Base-by-base conservation (phyloP, 2,329 filamentous ascomycete genomes). In the Xylaria arbuscula region DNA sequence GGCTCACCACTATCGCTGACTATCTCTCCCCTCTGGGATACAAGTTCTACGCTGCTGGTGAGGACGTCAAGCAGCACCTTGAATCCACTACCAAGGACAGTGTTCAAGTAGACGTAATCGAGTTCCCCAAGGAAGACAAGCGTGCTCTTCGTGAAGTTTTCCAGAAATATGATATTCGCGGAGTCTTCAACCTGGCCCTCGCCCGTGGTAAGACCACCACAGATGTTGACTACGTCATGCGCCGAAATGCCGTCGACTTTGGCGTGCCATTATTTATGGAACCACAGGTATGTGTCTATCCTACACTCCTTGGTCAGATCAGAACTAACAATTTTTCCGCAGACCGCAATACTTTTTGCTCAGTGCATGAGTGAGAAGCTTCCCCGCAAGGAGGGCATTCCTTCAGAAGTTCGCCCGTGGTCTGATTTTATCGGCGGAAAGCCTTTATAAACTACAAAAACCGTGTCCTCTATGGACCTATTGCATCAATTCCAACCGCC, bases 231-330 rank as follows among this genome's bases (percentile, higher is more conserved):
- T 99, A 99, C 77, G 94, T 99, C 66, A 98, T 98, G 95, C 90
- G 96, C 77, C 90, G 96, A 80, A 99, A 99, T 79, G 96, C 96
- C 34, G 96, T 99, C 65, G 96, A 99, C 83, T 99, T 99, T 81
- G 95, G 95, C 75, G 94, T 98, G 38, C 96, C 96, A 57, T 86
- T 99, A 65, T 98, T 99, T 82, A 98, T 98, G 94, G 95, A 98
- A 85, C 93, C 94, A 63, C 95, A 96, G 91, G 94, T 97, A 85
- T 84, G 89, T 60, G 45, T 17, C n/a, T 19, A 9, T n/a, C 9
- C 17, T 28, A 34, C 6, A 6, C 6, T 32, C 51, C 28, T 19
- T 7, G 47, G 2, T 10, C 22, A 47, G 28, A 36, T 5, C 42
- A 22, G 22, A 67, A 59, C 62, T 60, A 69, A 54, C 28, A 28